Conservation (phyloP, 106 monocot genomes). For the Platanthera guangdongensis region DNA sequence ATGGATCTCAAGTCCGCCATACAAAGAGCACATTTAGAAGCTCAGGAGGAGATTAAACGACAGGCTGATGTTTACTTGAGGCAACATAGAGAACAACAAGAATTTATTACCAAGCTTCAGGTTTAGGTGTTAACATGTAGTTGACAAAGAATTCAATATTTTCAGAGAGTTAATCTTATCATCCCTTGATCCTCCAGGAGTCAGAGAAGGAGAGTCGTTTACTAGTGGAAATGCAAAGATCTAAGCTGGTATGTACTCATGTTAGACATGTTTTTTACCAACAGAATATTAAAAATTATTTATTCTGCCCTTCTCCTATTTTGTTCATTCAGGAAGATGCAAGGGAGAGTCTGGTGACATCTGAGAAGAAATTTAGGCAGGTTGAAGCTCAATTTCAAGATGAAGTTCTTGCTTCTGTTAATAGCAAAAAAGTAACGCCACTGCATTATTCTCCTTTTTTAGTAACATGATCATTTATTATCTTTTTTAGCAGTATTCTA, state of each 20-base stretch:
- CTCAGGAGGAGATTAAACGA: slow-evolving; percentile 78
- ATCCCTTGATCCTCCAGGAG: slow-evolving; percentile 39
- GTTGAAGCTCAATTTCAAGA: slow-evolving; percentile 75
- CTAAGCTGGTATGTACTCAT: slow-evolving; percentile 57
- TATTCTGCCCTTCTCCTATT: not conserved
- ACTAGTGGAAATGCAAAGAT: slow-evolving; percentile 69
- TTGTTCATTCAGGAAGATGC: slow-evolving; percentile 62
- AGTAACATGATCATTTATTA: not conserved
- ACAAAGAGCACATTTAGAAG: slow-evolving; percentile 65
- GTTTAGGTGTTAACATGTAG: slow-evolving; percentile 15
- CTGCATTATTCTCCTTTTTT: not conserved
- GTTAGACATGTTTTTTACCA: not conserved
- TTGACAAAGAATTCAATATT: not conserved
- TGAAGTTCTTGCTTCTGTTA: slow-evolving; percentile 43
- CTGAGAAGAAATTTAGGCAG: slow-evolving; percentile 84
- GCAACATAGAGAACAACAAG: slow-evolving; percentile 77
- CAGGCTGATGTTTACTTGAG: slow-evolving; percentile 49
- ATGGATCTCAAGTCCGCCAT: slow-evolving; percentile 72
- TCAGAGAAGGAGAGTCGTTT: slow-evolving; percentile 72
- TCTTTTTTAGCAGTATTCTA: not conserved
- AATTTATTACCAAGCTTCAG: slow-evolving; percentile 82
- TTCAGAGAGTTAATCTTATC: not conserved
- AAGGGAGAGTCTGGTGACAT: slow-evolving; percentile 67
- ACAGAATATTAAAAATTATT: not conserved
- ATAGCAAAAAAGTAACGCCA: slow-evolving; percentile 41